Base-by-base conservation (phyloP, 169 alveolate genomes). In the Eimeria maxima region DNA sequence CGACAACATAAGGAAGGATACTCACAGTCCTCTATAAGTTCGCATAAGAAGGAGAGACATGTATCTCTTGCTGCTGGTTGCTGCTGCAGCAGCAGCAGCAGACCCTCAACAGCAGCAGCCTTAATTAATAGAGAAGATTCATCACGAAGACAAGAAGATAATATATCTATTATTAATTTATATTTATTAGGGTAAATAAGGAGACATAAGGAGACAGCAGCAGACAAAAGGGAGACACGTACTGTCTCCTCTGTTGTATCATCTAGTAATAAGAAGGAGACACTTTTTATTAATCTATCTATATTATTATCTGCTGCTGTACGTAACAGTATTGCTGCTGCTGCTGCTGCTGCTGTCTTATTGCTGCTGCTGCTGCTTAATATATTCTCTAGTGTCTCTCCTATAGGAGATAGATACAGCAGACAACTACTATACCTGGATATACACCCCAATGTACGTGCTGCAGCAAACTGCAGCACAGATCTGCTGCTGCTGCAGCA, bases 1-100 rank as follows among this genome's bases (percentile, higher is more conserved):
- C 90, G 69, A n/a, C 98, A 97, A 96, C 98, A 98, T 18, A 99
- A 96, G 65, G 98, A 97, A 38, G 99, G 99, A 97, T 98, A 99
- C 94, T 99, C 99, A 93, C 99, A 99, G 97, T 99, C 99, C 97
- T 99, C 99, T 50, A 99, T 99, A 95, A 99, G 98, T 97, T 99
- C 99, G 90, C 99, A 99, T 55, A 98, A 97, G 95, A 98, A 98
- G 24, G 98, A 97, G 38, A 99, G 96, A 29, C 99, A 98, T 63
- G 98, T 91, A 45, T 98, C 99, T 92, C 95, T 97, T 95, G 94
- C 97, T 60, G 69, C 69, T 60, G 69, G 27, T 11, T 60, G n/a
- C n/a, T 60, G 69, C 69, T 60, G 69, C 69, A 60, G 69, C 69
- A 60, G 69, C 69, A 60, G 69, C 69, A 60, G 69, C 69, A 60